Evolutionary conservation across 2,329 filamentous ascomycete genomes (phyloP).

Genomic region (Epichloe gansuensis): DNA sequence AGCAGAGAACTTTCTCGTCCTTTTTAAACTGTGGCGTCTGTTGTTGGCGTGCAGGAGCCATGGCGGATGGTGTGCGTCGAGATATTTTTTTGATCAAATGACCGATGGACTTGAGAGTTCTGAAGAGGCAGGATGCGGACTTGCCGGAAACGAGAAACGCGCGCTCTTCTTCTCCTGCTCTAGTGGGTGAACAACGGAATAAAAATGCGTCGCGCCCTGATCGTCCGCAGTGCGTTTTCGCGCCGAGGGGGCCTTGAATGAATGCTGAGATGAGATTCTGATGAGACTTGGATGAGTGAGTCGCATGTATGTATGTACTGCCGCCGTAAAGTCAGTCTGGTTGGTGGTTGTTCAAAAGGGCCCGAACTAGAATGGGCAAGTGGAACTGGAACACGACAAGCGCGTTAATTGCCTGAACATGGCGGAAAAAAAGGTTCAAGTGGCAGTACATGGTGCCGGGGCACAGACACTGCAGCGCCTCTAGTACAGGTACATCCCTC

Average conservation of each 20-base stretch:
- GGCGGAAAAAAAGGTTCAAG: neutral
- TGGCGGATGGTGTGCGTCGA: slow-evolving; percentile 11
- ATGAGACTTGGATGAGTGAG: neutral
- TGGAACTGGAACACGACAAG: neutral
- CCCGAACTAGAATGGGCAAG: neutral
- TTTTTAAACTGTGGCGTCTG: slow-evolving; percentile 44
- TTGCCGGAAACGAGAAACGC: neutral
- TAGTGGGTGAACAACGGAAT: neutral
- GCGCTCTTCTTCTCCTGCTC: neutral
- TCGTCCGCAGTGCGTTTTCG: neutral
- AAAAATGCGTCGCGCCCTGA: neutral
- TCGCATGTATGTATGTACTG: neutral
- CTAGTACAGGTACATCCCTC: neutral
- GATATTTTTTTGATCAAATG: neutral
- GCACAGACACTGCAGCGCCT: neutral
- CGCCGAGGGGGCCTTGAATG: neutral
- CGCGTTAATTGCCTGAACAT: slow-evolving; percentile 10
- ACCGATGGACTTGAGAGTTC: neutral
- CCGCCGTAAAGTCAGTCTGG: too few species aligned
- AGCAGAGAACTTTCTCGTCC: slow-evolving; percentile 92
- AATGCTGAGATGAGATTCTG: neutral
- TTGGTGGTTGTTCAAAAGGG: neutral
- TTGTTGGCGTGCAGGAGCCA: slow-evolving; percentile 32
- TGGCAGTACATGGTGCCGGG: neutral
- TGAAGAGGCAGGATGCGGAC: neutral